Evolutionary conservation across 805 yeast species (phyloP).

Genomic region (Nakazawaea ambrosiae): DNA sequence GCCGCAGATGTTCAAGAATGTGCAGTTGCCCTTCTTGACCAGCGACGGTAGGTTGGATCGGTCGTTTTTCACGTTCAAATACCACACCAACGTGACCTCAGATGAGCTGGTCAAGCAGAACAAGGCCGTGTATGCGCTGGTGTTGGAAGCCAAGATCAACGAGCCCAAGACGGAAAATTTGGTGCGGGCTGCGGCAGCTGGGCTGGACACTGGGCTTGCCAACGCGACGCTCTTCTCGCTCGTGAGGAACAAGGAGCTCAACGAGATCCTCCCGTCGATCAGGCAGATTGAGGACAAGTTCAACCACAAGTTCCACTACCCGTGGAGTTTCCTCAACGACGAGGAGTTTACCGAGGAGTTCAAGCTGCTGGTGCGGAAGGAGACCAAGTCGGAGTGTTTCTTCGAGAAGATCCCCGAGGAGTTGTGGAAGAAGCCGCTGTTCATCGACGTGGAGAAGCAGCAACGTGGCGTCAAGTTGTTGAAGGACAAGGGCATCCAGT

Average conservation of each 20-base stretch:
- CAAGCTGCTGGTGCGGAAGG: conserved; percentile 36
- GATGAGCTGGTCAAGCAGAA: conserved; percentile 31
- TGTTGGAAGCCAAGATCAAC: conserved; percentile 28
- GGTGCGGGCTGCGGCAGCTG: conserved; percentile 19
- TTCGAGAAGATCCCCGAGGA: conserved; percentile 36
- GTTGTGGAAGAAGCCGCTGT: conserved; percentile 41
- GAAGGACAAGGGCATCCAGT: conserved; percentile 39
- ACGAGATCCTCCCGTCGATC: conserved; percentile 41
- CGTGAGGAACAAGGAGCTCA: conserved; percentile 52
- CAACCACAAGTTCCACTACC: conserved; percentile 75
- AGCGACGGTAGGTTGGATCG: conserved; percentile 1
- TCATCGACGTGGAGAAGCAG: conserved; percentile 31
- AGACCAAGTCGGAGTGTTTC: conserved; percentile 18
- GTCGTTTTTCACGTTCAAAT: conserved; percentile 7
- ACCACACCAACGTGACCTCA: conserved; percentile 12
- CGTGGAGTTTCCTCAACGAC: conserved; percentile 91
- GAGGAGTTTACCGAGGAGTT: conserved; percentile 77
- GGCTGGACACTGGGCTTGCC: conserved; percentile 28
- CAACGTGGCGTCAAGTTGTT: conserved; percentile 29
- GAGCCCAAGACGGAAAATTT: conserved; percentile 42
- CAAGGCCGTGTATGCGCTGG: conserved; percentile 27
- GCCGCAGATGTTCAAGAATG: conserved; percentile 5
- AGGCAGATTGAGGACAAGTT: conserved; percentile 48
- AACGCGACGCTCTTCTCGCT: conserved; percentile 63
- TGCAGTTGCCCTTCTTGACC: conserved; percentile 4